A percentile compares a stretch with the other conserved stretches of the same genome.
Conservation (phyloP, 352 stramenopile genomes). For the Phytopythium oedochilum region DNA sequence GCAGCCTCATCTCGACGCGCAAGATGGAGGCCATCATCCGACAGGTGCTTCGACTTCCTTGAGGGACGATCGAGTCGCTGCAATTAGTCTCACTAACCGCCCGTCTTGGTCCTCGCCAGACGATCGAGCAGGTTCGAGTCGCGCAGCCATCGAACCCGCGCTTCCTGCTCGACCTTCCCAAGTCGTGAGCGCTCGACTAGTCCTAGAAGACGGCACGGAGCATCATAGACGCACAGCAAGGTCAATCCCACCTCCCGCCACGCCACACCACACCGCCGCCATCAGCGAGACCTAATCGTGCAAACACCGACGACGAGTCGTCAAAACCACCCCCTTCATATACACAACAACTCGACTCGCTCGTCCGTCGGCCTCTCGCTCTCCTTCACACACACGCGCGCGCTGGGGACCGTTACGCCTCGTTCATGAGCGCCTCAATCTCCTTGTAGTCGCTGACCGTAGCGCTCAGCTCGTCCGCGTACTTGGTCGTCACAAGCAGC, state of each 20-base stretch:
- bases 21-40: slow-evolving; percentile 62
- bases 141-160: slow-evolving; percentile 35
- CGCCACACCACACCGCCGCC: background rate
- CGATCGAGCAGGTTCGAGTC: slow-evolving; percentile 45
- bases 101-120: slow-evolving; percentile 14
- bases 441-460: slow-evolving; percentile 75
- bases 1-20: slow-evolving; percentile 51
- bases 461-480: slow-evolving; percentile 56
- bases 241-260: background rate
- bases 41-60: slow-evolving; percentile 13
- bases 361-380: background rate
- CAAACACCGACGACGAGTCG: background rate
- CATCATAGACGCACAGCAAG: background rate
- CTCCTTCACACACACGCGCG: background rate
- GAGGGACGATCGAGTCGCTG: background rate
- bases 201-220: background rate
- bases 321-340: slow-evolving; percentile 1
- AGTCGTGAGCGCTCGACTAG: background rate
- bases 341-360: background rate
- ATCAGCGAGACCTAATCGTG: background rate
- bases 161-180: slow-evolving; percentile 25
- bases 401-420: slow-evolving; percentile 17
- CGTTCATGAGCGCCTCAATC: slow-evolving; percentile 62
- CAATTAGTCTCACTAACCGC: background rate
- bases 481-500: slow-evolving; percentile 62